Evolutionary conservation across 1,284 basidiomycete genomes (phyloP).

Genomic region (Mycena sp.): DNA sequence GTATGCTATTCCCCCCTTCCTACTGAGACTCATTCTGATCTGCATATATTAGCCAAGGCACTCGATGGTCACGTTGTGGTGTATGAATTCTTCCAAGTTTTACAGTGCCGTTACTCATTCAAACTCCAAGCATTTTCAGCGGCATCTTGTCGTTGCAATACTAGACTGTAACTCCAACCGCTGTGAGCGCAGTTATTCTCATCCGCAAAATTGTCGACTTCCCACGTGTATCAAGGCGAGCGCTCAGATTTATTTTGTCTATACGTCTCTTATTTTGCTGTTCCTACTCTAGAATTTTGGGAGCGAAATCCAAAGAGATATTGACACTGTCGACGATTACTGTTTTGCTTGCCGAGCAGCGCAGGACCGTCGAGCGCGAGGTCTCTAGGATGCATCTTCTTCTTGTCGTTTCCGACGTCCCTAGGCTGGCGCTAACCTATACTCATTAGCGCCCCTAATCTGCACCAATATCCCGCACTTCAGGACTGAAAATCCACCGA

Average conservation of each 20-base stretch:
- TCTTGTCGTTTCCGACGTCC: no score
- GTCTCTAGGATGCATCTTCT: no score
- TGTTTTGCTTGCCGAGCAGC: slow-evolving; percentile 62
- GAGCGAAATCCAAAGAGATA: slow-evolving; percentile 59
- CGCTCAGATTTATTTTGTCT: slow-evolving; percentile 4
- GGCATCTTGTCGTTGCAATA: slow-evolving; percentile 22
- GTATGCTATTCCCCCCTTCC: background rate
- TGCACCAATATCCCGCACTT: no score
- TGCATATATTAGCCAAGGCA: slow-evolving; percentile 16
- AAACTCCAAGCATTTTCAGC: slow-evolving; percentile 26
- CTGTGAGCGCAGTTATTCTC: slow-evolving; percentile 70
- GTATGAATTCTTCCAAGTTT: background rate
- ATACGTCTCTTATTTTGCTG: background rate
- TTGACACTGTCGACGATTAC: slow-evolving; percentile 64
- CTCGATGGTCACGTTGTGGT: slow-evolving; percentile 26
- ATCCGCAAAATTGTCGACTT: slow-evolving; percentile 61
- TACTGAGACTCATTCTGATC: background rate
- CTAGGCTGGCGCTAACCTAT: no score
- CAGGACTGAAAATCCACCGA: no score
- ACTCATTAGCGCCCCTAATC: no score
- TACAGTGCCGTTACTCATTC: background rate
- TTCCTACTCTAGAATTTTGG: slow-evolving; percentile 54
- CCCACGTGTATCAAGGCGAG: slow-evolving; percentile 61
- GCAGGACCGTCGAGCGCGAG: no score
- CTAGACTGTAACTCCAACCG: slow-evolving; percentile 34